Conservation (phyloP, 495 filamentous ascomycete species). For the Talaromyces nanjingensis region DNA sequence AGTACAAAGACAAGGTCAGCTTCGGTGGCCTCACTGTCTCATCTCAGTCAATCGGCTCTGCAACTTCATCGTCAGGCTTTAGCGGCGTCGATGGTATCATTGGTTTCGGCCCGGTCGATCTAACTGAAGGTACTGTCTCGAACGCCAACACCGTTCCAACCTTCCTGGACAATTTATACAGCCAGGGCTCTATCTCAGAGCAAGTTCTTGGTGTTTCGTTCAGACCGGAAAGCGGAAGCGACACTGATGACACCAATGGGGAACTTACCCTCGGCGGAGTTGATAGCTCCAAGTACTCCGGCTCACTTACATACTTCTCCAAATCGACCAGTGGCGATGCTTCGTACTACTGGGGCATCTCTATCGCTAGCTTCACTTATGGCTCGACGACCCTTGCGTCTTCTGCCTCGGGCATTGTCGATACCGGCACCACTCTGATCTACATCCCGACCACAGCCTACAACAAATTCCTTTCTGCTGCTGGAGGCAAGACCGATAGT, state of each 20-base stretch:
- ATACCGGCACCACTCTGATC: conserved; percentile 4
- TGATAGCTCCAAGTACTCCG: not conserved
- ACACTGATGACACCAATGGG: conserved; percentile 1
- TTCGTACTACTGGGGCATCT: conserved; percentile 3
- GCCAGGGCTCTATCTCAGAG: not conserved
- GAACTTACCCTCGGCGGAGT: not conserved
- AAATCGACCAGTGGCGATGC: not conserved
- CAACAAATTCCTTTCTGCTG: not conserved
- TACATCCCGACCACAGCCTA: conserved; percentile 1
- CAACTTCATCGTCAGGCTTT: not conserved
- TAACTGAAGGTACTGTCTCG: conserved; percentile 1
- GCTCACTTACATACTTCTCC: conserved; percentile 1
- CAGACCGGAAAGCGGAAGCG: not conserved
- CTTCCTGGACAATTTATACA: conserved; percentile 1
- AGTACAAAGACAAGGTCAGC: not conserved
- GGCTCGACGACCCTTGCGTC: conserved; percentile 1
- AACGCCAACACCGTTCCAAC: conserved; percentile 1
- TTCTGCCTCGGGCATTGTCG: conserved; percentile 1
- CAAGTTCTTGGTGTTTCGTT: conserved; percentile 2
- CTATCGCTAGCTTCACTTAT: not conserved
- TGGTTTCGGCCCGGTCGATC: not conserved
- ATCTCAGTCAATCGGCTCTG: conserved; percentile 1
- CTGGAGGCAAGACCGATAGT: conserved; percentile 1
- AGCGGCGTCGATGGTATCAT: conserved; percentile 3
- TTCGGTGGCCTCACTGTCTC: not conserved